Evolutionary conservation across 2,329 filamentous ascomycete species (phyloP).

Genomic region (Pyrenochaeta sp.): DNA sequence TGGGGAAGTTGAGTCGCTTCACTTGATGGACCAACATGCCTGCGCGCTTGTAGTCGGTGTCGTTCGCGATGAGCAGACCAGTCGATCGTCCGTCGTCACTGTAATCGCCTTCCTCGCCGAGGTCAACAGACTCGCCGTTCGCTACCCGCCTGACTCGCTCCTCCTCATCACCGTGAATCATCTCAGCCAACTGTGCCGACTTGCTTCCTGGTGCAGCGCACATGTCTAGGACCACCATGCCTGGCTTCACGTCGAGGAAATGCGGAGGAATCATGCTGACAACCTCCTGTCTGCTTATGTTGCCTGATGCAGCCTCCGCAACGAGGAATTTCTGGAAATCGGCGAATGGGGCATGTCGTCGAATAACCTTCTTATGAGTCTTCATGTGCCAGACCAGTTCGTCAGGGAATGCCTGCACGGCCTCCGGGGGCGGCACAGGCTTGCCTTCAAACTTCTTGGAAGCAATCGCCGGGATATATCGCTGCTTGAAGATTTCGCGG

Average conservation of each 20-base stretch:
- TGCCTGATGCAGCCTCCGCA: conserved; percentile 94
- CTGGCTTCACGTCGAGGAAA: conserved; percentile 87
- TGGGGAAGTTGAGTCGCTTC: conserved; percentile 95
- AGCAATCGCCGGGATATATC: conserved; percentile 90
- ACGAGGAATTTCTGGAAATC: conserved; percentile 98
- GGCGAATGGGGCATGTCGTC: conserved; percentile 91
- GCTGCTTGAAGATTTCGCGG: conserved; percentile 83
- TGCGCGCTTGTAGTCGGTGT: conserved; percentile 93
- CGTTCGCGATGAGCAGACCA: conserved; percentile 92
- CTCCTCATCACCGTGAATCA: conserved; percentile 93
- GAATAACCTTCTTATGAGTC: conserved; percentile 93
- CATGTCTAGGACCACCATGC: conserved; percentile 93
- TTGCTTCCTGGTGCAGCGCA: conserved; percentile 98
- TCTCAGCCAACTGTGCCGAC: conserved; percentile 92
- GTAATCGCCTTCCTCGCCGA: conserved; percentile 62
- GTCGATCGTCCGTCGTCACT: conserved; percentile 85
- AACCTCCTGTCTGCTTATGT: conserved; percentile 96
- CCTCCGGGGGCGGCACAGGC: conserved; percentile 79
- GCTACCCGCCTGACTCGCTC: conserved; percentile 78
- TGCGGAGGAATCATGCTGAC: conserved; percentile 99
- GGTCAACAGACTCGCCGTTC: conserved; percentile 68
- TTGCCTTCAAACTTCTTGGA: conserved; percentile 84
- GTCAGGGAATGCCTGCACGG: conserved; percentile 93
- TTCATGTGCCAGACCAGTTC: conserved; percentile 98
- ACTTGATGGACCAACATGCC: conserved; percentile 98